These are phyloP conservation scores for Phymatotrichopsis omnivora DNA, from an alignment of 2,329 filamentous ascomycete genomes.

Conservation along the genomic window DNA sequence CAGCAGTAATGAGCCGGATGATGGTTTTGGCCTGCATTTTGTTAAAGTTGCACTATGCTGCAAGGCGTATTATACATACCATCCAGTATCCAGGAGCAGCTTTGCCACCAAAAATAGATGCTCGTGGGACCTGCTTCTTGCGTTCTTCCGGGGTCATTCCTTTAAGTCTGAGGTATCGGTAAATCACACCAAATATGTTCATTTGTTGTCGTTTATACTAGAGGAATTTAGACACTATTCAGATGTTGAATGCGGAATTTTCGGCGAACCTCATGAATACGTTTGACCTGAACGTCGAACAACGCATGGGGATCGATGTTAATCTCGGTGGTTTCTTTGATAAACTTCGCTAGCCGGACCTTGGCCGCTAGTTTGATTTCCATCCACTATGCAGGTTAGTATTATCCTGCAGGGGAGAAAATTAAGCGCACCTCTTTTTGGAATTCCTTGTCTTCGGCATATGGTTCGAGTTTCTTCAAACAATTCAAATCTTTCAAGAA, in stretches of 20 bases:
- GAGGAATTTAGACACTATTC: neutral
- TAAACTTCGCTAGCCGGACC: constrained; percentile 79
- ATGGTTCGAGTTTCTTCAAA: constrained; percentile 76
- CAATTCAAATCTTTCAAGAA: constrained; percentile 86
- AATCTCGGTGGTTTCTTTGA: constrained; percentile 69
- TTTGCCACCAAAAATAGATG: constrained; percentile 96
- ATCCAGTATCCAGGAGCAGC: constrained; percentile 99
- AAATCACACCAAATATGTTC: constrained; percentile 97
- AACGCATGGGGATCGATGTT: constrained; percentile 77
- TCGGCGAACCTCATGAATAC: constrained; percentile 74
- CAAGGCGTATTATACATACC: constrained; percentile 35
- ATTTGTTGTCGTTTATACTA: constrained; percentile 93
- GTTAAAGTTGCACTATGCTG: constrained; percentile 1
- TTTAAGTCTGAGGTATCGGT: constrained; percentile 86
- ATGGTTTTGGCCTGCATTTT: constrained; percentile 67
- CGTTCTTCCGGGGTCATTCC: constrained; percentile 69
- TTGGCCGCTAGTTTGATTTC: constrained; percentile 98
- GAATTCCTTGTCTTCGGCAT: constrained; percentile 76
- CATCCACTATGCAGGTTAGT: constrained; percentile 49
- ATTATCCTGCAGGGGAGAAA: neutral
- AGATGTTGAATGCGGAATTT: neutral
- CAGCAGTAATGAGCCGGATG: constrained; percentile 91
- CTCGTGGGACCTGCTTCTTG: constrained; percentile 76
- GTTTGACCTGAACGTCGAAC: constrained; percentile 97
- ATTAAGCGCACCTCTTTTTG: constrained; percentile 55